Conservation (phyloP, 2,329 filamentous ascomycete genomes). For the Ploettnerulaceae sp. region DNA sequence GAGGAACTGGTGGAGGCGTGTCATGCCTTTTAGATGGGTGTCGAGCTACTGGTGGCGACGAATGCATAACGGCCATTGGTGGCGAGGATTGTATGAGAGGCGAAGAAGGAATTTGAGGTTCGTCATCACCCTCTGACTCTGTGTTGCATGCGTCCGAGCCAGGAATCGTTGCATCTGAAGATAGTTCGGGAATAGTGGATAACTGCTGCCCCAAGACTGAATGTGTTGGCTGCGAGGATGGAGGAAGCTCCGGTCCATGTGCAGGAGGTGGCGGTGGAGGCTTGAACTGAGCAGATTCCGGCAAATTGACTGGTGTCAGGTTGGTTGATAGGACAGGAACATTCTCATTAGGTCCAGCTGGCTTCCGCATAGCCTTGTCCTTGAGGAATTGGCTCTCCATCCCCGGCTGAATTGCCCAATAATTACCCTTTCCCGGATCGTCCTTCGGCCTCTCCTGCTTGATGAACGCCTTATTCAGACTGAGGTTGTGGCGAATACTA, state of each 20-base stretch:
- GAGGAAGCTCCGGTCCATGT: slow-evolving; percentile 23
- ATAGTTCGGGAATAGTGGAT: slow-evolving; percentile 47
- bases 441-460: slow-evolving; percentile 96
- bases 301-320: slow-evolving; percentile 21
- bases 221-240: slow-evolving; percentile 20
- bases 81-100: slow-evolving; percentile 63
- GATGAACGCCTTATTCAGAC: slow-evolving; percentile 91
- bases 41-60: slow-evolving; percentile 78
- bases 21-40: slow-evolving; percentile 53
- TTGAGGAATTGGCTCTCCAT: slow-evolving; percentile 87
- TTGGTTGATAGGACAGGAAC: slow-evolving; percentile 29
- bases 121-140: slow-evolving; percentile 46
- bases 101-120: slow-evolving; percentile 36
- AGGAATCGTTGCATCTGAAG: slow-evolving; percentile 73
- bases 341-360: slow-evolving; percentile 51
- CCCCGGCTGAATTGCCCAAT: slow-evolving; percentile 90
- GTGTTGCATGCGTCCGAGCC: slow-evolving; percentile 56
- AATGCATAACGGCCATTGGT: slow-evolving; percentile 67
- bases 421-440: slow-evolving; percentile 95
- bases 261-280: slow-evolving; percentile 23
- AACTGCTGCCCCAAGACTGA: slow-evolving; percentile 21
- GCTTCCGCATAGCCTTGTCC: slow-evolving; percentile 67
- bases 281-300: slow-evolving; percentile 28
- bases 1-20: slow-evolving; percentile 69
- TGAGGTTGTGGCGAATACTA: slow-evolving; percentile 96